Conservation (phyloP, 495 filamentous ascomycete genomes). For the Penicillium verhagenii region DNA sequence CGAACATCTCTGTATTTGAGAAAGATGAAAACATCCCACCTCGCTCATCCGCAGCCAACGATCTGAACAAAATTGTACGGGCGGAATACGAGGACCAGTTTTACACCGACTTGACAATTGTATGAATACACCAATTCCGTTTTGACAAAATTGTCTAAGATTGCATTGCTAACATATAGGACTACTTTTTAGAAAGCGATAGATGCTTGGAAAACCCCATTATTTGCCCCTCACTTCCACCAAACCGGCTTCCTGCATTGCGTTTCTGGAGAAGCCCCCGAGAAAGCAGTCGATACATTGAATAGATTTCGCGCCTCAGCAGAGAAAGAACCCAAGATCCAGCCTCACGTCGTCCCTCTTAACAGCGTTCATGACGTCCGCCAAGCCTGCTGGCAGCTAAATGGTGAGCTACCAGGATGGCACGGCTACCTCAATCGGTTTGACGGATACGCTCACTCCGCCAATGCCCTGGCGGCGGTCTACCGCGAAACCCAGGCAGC, state of each 20-base stretch:
- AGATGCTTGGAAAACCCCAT: constrained; percentile 48
- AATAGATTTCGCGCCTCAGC: constrained; percentile 45
- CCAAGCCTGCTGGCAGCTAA: constrained; percentile 41
- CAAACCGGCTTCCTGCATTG: constrained; percentile 55
- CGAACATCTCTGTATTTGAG: constrained; percentile 38
- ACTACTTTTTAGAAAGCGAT: constrained; percentile 46
- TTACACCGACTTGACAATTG: constrained; percentile 47
- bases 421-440: constrained; percentile 55
- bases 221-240: constrained; percentile 54
- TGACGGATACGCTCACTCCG: constrained; percentile 53
- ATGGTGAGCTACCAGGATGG: constrained; percentile 50
- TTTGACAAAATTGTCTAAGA: not conserved
- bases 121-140: constrained; percentile 1
- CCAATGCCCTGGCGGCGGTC: constrained; percentile 38
- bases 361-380: constrained; percentile 36
- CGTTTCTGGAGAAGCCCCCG: constrained; percentile 43
- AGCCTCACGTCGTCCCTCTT: constrained; percentile 34
- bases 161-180: not conserved
- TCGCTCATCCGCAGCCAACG: constrained; percentile 46
- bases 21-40: constrained; percentile 19
- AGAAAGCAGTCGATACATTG: constrained; percentile 47
- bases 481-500: constrained; percentile 24
- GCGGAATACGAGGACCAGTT: constrained; percentile 56
- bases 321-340: constrained; percentile 32
- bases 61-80: constrained; percentile 57